Percentiles rank a stretch among this genome's conserved stretches.
phyloP scores from a whole-genome alignment of 495 filamentous ascomycete genomes.

The Pseudomonodictys pantanalensis region DNA sequence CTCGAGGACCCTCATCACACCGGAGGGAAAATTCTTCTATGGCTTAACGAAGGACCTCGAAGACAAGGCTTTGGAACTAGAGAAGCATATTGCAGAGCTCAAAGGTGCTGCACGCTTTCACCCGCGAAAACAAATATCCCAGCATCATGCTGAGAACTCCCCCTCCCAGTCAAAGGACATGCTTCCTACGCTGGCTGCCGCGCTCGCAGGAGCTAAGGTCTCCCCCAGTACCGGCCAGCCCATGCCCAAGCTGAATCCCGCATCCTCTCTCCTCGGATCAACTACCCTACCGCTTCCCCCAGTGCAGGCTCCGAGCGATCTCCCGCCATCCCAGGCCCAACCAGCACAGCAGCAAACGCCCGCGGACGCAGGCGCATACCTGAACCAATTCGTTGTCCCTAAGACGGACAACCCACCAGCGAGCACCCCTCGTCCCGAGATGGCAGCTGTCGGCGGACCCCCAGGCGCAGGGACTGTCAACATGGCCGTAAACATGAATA shows the following conservation, averaged over 20 bases:
- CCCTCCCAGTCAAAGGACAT: constrained; percentile 23
- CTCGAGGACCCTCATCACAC: constrained; percentile 65
- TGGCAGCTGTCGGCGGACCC: constrained; percentile 24
- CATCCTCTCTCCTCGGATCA: neutral
- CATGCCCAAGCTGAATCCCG: constrained; percentile 4
- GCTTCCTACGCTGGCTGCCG: constrained; percentile 27
- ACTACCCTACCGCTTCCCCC: neutral
- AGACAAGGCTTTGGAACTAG: constrained; percentile 69
- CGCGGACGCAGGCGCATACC: constrained; percentile 58
- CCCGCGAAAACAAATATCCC: constrained; percentile 6
- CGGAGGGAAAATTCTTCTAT: constrained; percentile 72
- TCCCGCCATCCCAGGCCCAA: constrained; percentile 47
- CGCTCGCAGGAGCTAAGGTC: constrained; percentile 28
- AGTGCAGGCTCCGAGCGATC: constrained; percentile 26
- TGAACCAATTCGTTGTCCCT: constrained; percentile 64
- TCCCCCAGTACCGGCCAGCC: constrained; percentile 14
- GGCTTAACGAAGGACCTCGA: constrained; percentile 76
- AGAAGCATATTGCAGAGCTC: constrained; percentile 51
- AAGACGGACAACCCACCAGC: constrained; percentile 26
- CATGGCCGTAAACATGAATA: constrained; percentile 23
- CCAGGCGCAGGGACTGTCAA: constrained; percentile 7
- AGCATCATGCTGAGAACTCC: constrained; percentile 2
- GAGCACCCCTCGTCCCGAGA: constrained; percentile 11
- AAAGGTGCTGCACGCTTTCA: constrained; percentile 22
- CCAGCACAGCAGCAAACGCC: constrained; percentile 9